Evolutionary conservation across 2,329 filamentous ascomycete species (phyloP).

Genomic region (Phyllosticta paracitricarpa): DNA sequence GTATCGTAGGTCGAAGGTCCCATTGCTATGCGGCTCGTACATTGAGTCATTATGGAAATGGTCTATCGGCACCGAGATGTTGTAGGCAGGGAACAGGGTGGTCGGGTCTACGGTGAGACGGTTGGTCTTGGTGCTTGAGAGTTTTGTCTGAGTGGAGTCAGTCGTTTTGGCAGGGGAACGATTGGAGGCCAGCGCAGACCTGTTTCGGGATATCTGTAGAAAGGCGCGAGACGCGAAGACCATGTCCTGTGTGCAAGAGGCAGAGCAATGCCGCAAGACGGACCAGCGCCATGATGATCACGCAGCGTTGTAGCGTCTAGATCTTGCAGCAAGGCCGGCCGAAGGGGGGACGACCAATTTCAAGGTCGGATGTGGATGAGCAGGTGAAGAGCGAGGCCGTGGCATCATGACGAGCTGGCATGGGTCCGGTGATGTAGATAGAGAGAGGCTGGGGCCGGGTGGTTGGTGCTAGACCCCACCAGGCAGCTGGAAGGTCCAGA

Average conservation of each 20-base stretch:
- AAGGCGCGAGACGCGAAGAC: constrained; percentile 1
- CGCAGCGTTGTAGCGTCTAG: background rate
- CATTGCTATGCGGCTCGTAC: constrained; percentile 68
- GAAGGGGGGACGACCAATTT: background rate
- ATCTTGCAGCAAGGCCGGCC: background rate
- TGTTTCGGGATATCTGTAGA: constrained; percentile 5
- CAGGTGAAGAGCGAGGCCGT: background rate
- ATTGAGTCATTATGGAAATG: constrained; percentile 72
- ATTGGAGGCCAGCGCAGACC: background rate
- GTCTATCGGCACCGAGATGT: constrained; percentile 54
- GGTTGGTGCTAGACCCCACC: background rate
- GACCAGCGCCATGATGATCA: background rate
- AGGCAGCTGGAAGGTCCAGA: background rate
- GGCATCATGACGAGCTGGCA: background rate
- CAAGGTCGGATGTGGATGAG: background rate
- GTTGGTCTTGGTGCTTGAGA: background rate
- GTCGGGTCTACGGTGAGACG: constrained; percentile 21
- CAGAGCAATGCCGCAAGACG: background rate
- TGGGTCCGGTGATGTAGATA: background rate
- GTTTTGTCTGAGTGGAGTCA: constrained; percentile 1
- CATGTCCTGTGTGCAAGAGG: background rate
- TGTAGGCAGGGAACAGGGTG: constrained; percentile 38
- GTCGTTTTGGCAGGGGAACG: background rate
- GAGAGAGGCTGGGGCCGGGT: background rate
- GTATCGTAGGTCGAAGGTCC: constrained; percentile 61